Base-by-base conservation (phyloP, 176 grass and related monocot species). In the Thinopyrum elongatum region DNA sequence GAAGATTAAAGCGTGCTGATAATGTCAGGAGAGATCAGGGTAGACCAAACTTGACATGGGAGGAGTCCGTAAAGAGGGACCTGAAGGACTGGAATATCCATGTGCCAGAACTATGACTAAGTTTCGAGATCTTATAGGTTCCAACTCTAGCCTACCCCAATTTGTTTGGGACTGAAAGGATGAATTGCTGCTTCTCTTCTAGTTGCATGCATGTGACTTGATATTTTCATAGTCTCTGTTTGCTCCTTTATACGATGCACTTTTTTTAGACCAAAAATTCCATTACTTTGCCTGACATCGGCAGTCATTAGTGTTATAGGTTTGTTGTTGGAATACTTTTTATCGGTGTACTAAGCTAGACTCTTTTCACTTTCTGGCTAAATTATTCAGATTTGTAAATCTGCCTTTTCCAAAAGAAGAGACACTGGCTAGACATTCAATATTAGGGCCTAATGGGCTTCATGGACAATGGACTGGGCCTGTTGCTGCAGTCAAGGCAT, bases 361-460 rank as follows among this genome's bases (percentile, higher is more conserved):
- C 41, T 36, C 4, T 62, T 75, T 11, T 83, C 30, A 22, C 82
- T 65, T 77, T 22, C 30, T 57, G 55, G 80, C 30, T 83, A 84
- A 51, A 65, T 87, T 90, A 41, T 95, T 65, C 85, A 99, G 97
- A 86, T 91, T 88, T 84, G 76, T 90, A 61, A 92, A 89, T 83
- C 35, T 94, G n/a, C 92, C 90, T 73, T 80, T 83, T 86, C 94
- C 97, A 78, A 99, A 94, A 76, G 92, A 99, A 91, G 97, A 99
- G 96, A 94, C 97, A 72, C 87, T 99, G 71, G 95, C 94, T 61
- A 99, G 97, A 80, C 97, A 99, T 77, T 94, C 97, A 59, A 99
- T 99, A 94, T 93, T 99, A 86, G 97, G 97, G 66, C 90, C 94
- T 79, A 95, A 99, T 85, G 97, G 97, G 66, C 92, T 99, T 62